Conservation (phyloP, 2,329 filamentous ascomycete genomes). For the Arthrobotrys sinensis region DNA sequence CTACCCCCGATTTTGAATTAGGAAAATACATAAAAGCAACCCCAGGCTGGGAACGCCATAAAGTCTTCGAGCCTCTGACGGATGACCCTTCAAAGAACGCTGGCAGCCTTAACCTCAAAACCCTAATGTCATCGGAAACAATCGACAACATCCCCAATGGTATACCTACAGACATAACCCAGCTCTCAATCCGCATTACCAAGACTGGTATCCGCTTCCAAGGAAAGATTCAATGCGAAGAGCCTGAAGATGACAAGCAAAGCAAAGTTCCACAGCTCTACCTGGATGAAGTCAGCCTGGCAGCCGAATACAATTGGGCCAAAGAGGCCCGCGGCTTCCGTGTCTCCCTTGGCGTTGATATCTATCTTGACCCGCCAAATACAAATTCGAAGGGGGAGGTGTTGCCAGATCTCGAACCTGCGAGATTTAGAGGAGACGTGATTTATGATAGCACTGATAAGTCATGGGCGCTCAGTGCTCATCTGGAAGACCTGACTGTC, state of each 20-base stretch:
- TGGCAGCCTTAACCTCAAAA: slow-evolving; percentile 10
- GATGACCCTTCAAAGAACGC: slow-evolving; percentile 6
- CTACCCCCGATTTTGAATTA: slow-evolving; percentile 1
- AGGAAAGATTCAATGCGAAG: slow-evolving; percentile 38
- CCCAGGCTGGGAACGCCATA: slow-evolving; percentile 22
- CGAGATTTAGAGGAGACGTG: background rate
- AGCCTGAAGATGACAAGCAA: slow-evolving; percentile 9
- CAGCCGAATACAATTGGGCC: slow-evolving; percentile 42
- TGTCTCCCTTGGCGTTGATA: slow-evolving; percentile 1
- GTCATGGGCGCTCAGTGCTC: background rate
- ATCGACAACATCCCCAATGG: slow-evolving; percentile 49
- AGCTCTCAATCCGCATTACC: slow-evolving; percentile 43
- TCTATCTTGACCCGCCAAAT: slow-evolving; percentile 3
- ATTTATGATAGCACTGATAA: slow-evolving; percentile 5
- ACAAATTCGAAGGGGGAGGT: background rate
- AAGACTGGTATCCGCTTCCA: slow-evolving; percentile 10
- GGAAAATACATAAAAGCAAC: slow-evolving; percentile 8
- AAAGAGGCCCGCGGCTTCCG: background rate
- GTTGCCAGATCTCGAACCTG: background rate
- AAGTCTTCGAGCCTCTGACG: background rate
- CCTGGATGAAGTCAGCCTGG: slow-evolving; percentile 46
- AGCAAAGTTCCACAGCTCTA: slow-evolving; percentile 42
- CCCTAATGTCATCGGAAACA: background rate
- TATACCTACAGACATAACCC: slow-evolving; percentile 60
- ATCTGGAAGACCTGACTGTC: background rate